Conservation (phyloP, 2,329 filamentous ascomycete species). For the Penicillium sp. region DNA sequence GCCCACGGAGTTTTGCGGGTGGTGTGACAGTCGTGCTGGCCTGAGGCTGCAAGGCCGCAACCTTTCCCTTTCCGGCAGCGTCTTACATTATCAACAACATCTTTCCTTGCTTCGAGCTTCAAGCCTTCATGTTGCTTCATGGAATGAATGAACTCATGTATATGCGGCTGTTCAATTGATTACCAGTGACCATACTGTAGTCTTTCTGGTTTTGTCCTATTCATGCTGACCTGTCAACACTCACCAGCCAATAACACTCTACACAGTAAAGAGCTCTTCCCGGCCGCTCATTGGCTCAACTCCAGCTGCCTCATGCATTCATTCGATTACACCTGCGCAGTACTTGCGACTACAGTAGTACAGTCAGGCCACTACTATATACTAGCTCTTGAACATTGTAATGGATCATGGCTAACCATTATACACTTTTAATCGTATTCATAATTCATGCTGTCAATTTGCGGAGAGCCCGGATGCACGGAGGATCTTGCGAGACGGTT, state of each 20-base stretch:
- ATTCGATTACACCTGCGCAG: neutral
- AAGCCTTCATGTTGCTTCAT: too few species aligned
- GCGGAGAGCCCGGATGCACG: neutral
- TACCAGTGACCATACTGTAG: too few species aligned
- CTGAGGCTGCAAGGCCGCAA: conserved; percentile 14
- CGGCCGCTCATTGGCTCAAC: neutral
- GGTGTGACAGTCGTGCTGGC: conserved; percentile 14
- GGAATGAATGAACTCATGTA: too few species aligned
- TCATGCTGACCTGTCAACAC: neutral
- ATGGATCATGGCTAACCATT: neutral
- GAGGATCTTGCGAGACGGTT: conserved; percentile 4
- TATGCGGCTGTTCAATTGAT: too few species aligned
- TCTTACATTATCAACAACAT: too few species aligned
- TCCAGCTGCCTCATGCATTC: too few species aligned
- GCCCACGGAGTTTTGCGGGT: conserved; percentile 18
- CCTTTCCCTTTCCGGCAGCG: conserved; percentile 8
- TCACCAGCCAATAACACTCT: neutral
- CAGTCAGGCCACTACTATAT: too few species aligned
- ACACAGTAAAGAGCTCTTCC: neutral
- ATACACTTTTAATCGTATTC: neutral
- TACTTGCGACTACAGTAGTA: neutral
- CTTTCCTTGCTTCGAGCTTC: too few species aligned
- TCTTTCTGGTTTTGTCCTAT: too few species aligned
- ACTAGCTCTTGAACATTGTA: neutral
- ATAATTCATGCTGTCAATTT: neutral